phyloP scores from a whole-genome alignment of 805 yeast species.

The Cyberlindnera lachancei region DNA sequence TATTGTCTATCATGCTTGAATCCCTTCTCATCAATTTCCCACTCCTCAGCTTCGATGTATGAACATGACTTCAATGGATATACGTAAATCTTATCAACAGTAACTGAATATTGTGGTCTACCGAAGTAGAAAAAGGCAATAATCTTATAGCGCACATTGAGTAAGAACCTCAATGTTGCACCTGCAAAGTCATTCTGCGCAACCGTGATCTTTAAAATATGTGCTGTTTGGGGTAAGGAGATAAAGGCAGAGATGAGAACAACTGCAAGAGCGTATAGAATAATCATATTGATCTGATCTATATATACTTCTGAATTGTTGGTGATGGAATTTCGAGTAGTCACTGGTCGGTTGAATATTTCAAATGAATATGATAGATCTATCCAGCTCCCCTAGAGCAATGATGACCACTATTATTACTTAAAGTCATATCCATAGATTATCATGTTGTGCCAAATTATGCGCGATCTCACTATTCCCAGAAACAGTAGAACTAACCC shows the following conservation, averaged over 20 bases:
- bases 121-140: slow-evolving; percentile 5
- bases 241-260: slow-evolving; percentile 3
- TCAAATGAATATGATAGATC: too few relatives aligned
- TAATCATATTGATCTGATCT: slow-evolving; percentile 3
- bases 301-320: too few relatives aligned
- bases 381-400: too few relatives aligned
- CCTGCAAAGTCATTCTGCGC: slow-evolving; percentile 4
- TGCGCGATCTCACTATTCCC: neutral
- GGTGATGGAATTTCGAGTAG: too few relatives aligned
- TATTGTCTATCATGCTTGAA: slow-evolving; percentile 18
- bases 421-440: too few relatives aligned
- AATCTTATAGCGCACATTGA: slow-evolving; percentile 12
- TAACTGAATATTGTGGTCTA: slow-evolving; percentile 6
- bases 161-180: slow-evolving; percentile 1
- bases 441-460: too few relatives aligned
- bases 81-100: slow-evolving; percentile 7
- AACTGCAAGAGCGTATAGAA: neutral
- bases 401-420: too few relatives aligned
- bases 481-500: neutral
- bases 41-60: slow-evolving; percentile 5
- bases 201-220: slow-evolving; percentile 1
- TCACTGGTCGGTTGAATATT: too few relatives aligned
- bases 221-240: slow-evolving; percentile 1
- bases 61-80: slow-evolving; percentile 17
- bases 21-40: slow-evolving; percentile 18